Percentiles rank a stretch among this genome's conserved stretches.
Evolutionary conservation across 2,329 filamentous ascomycete genomes (phyloP).

Genomic region (Hymenoscyphus repandus): DNA sequence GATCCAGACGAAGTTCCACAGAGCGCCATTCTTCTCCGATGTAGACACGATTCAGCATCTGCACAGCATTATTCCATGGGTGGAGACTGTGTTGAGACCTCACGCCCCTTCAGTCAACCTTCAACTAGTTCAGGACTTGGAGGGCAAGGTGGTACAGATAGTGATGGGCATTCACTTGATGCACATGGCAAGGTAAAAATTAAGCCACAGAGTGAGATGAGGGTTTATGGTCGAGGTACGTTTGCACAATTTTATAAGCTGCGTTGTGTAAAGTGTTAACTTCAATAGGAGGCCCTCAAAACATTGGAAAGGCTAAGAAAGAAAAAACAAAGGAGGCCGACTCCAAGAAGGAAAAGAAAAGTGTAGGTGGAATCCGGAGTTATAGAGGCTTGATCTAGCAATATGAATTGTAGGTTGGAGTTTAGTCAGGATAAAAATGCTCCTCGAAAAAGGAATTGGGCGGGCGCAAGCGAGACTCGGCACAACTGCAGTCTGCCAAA

Average conservation of each 20-base stretch:
- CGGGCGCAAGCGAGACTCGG: too few species aligned
- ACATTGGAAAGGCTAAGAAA: slow-evolving; percentile 37
- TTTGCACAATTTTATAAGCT: slow-evolving; percentile 5
- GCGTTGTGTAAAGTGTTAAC: slow-evolving; percentile 5
- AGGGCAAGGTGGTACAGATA: slow-evolving; percentile 5
- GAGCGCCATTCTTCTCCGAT: not conserved
- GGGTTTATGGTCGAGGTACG: slow-evolving; percentile 51
- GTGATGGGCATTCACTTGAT: slow-evolving; percentile 9
- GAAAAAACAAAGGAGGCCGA: slow-evolving; percentile 15
- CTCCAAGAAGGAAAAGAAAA: slow-evolving; percentile 42
- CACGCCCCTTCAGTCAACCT: slow-evolving; percentile 3
- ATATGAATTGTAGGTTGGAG: not conserved
- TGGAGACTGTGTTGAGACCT: not conserved
- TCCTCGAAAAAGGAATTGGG: too few species aligned
- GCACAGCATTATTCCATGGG: not conserved
- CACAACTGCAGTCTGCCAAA: too few species aligned
- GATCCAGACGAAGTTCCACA: not conserved
- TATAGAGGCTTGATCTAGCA: slow-evolving; percentile 29
- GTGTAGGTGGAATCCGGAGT: slow-evolving; percentile 36
- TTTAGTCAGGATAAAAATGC: too few species aligned
- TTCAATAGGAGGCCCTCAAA: slow-evolving; percentile 41
- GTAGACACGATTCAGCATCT: not conserved
- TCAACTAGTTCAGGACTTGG: not conserved
- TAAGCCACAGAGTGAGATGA: slow-evolving; percentile 41
- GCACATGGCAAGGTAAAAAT: slow-evolving; percentile 41